phyloP scores from a whole-genome alignment of 176 grass and related monocot species.

The Coix lacrymajobi region DNA sequence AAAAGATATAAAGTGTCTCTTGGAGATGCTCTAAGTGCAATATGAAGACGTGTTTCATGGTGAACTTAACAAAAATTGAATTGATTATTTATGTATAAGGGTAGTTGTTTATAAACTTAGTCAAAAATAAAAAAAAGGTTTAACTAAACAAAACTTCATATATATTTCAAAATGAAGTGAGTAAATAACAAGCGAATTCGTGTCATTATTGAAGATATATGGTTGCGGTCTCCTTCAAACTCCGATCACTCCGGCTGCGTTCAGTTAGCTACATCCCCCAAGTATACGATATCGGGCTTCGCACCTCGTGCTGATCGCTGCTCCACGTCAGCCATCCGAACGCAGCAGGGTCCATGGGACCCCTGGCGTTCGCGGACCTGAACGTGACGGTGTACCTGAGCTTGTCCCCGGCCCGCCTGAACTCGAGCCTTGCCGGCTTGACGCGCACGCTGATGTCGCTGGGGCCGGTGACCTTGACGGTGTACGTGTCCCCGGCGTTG shows the following conservation, averaged over 20 bases:
- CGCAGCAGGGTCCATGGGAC: constrained; percentile 27
- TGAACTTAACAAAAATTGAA: not conserved
- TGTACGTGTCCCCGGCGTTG: constrained; percentile 35
- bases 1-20: no score
- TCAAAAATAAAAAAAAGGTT: not conserved
- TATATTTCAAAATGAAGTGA: not conserved
- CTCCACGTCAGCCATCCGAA: constrained; percentile 87
- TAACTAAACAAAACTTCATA: not conserved
- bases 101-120: not conserved
- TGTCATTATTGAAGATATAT: constrained; percentile 7
- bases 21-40: no score
- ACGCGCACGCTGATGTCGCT: constrained; percentile 52
- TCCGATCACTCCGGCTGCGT: not conserved
- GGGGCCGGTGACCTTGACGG: constrained; percentile 35
- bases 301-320: constrained; percentile 51
- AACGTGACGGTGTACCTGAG: constrained; percentile 55
- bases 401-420: constrained; percentile 53
- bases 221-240: not conserved
- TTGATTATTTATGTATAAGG: not conserved
- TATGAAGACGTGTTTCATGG: not conserved
- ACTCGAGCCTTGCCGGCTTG: constrained; percentile 64
- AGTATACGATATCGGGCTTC: constrained; percentile 65
- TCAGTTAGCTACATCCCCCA: constrained; percentile 32
- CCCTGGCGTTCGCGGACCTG: constrained; percentile 40
- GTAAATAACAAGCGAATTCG: not conserved